Base-by-base conservation (phyloP, 164 flowering plant genomes). In the Magnolia sinica region DNA sequence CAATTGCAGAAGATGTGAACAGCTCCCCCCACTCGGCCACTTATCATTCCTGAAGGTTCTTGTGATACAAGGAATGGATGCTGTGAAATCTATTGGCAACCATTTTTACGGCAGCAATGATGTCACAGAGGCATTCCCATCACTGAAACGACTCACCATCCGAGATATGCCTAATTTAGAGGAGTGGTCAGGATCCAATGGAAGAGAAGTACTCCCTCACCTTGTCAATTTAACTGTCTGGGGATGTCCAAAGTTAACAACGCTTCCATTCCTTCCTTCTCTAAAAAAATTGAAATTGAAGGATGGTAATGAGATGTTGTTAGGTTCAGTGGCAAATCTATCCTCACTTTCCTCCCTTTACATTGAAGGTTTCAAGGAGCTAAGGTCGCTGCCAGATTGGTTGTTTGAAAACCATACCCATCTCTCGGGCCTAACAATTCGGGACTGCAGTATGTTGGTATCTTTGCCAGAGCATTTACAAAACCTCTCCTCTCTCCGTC, bases 241-340 rank as follows among this genome's bases (percentile, higher is more conserved):
- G 1, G n/a, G 37, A 7, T 79, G 79, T 75, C 84, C 84, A 0
- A 71, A 55, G 52, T 49, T 82, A 55, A 67, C 13, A 13, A 11
- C 11, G 3, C 10, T 69, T 14, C 83, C 83, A 13, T 5, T 3
- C 6, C 59, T 78, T 63, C 69, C 67, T 3, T 70, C 64, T 4
- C 20, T 77, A 22, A 22, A 64, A 5, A 37, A 77, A 14, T 18
- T 19, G 4, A 1, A 27, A 0, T 70, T n/a, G n/a, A n/a, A n/a
- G n/a, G n/a, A n/a, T n/a, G n/a, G n/a, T n/a, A n/a, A n/a, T n/a
- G n/a, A n/a, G n/a, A n/a, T n/a, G n/a, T 10, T 77, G 22, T 1
- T 80, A 7, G 31, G 24, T 14, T 80, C 72, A 70, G 23, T 71
- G 66, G 61, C 24, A 14, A 29, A 45, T 68, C 83, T 78, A 24